phyloP scores from a whole-genome alignment of 2,329 filamentous ascomycete genomes.

The Talaromyces sp. region DNA sequence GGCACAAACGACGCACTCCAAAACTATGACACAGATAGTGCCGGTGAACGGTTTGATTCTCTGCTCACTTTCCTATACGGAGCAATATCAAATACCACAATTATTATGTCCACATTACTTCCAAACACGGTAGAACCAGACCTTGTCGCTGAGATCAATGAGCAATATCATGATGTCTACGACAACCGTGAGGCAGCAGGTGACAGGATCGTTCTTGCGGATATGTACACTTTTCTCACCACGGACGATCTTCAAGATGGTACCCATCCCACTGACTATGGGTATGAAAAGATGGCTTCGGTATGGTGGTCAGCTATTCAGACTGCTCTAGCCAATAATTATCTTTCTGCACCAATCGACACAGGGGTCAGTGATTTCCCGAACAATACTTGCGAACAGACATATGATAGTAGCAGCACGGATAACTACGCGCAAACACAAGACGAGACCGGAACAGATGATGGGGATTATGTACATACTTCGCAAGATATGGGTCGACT shows the following conservation, averaged over 20 bases:
- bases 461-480: neutral
- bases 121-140: neutral
- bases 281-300: neutral
- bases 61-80: neutral
- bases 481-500: too few relatives aligned
- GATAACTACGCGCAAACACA: neutral
- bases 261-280: neutral
- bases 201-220: neutral
- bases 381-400: neutral
- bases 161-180: neutral
- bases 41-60: neutral
- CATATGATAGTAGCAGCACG: neutral
- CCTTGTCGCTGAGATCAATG: neutral
- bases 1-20: conserved; percentile 1
- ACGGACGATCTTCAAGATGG: neutral
- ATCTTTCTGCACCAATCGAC: neutral
- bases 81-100: neutral
- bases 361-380: neutral
- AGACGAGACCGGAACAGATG: neutral
- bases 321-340: neutral
- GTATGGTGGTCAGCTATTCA: neutral
- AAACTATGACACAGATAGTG: neutral
- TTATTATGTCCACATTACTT: neutral
- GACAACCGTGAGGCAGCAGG: neutral
- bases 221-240: neutral